Conservation (phyloP, 1,284 basidiomycete genomes). For the Moesziomyces globuligerus region DNA sequence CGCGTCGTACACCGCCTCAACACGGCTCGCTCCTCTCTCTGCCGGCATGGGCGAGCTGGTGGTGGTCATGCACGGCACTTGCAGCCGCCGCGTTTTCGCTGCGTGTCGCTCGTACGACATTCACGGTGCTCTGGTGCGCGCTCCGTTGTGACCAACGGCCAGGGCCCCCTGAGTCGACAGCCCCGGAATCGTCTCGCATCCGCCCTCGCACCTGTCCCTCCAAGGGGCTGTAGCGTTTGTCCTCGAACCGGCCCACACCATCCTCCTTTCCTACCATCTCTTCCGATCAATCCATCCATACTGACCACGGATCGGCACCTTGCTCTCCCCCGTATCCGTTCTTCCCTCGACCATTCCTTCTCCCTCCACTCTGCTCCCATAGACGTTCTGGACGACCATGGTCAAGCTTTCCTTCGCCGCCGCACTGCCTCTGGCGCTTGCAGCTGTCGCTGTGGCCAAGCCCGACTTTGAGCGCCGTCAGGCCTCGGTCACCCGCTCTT, state of each 20-base stretch:
- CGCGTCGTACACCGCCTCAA: too few relatives aligned
- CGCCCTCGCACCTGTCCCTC: neutral
- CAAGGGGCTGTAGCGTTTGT: too few relatives aligned
- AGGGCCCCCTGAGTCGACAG: too few relatives aligned
- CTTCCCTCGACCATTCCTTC: slow-evolving; percentile 2
- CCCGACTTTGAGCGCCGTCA: slow-evolving; percentile 39
- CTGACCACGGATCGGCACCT: neutral
- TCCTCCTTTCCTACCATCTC: neutral
- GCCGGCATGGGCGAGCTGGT: too few relatives aligned
- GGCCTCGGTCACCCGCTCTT: slow-evolving; percentile 10
- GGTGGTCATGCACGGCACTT: too few relatives aligned
- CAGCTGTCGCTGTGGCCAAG: slow-evolving; percentile 28
- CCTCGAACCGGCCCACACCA: too few relatives aligned
- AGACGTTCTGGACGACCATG: slow-evolving; percentile 34
- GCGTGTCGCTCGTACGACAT: too few relatives aligned
- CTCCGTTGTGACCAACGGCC: too few relatives aligned
- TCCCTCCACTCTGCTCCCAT: neutral
- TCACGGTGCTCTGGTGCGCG: too few relatives aligned
- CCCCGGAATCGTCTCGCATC: neutral
- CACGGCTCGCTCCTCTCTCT: too few relatives aligned
- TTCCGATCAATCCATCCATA: neutral
- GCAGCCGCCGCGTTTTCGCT: too few relatives aligned
- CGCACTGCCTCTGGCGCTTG: slow-evolving; percentile 30
- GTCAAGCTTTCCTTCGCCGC: slow-evolving; percentile 38
- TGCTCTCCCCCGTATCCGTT: too few relatives aligned